phyloP scores from a whole-genome alignment of 202 grass and related monocot genomes.

The Schoenoplectus triqueter region DNA sequence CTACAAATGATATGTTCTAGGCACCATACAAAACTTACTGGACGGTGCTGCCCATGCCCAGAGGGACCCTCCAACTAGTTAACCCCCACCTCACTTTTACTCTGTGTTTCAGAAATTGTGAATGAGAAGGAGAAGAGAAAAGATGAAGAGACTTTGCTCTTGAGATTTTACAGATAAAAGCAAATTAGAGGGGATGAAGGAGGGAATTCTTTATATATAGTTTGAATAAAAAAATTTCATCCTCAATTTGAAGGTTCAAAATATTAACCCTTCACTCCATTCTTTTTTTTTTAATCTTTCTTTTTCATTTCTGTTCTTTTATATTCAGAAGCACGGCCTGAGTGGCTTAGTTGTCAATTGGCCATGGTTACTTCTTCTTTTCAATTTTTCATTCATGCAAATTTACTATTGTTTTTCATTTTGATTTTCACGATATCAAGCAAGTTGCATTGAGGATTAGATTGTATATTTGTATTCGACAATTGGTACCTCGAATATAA shows the following conservation, averaged over 20 bases:
- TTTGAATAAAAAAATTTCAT: no score
- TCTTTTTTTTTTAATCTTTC: no score
- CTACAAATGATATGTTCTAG: not conserved
- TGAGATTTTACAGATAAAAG: no score
- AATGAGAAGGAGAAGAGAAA: no score
- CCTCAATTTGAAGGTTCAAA: no score
- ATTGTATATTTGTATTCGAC: not conserved
- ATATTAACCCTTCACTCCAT: no score
- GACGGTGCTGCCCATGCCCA: constrained; percentile 26
- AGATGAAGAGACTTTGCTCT: no score
- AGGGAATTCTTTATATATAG: no score
- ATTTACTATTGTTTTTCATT: not conserved
- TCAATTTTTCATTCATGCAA: not conserved
- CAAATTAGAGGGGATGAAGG: no score
- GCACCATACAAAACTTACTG: constrained; percentile 24
- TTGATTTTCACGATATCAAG: not conserved
- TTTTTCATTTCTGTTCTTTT: no score
- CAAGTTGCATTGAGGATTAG: not conserved
- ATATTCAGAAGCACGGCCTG: no score
- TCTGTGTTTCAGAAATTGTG: no score
- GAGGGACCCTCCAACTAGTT: constrained; percentile 20
- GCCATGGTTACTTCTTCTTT: not conserved
- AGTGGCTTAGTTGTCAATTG: constrained; percentile 16
- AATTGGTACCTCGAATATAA: not conserved
- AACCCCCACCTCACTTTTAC: not conserved